A percentile compares a stretch with the other conserved stretches of the same genome.
phyloP scores from a whole-genome alignment of 495 filamentous ascomycete genomes.

The Aspergillus incahuasiensis region DNA sequence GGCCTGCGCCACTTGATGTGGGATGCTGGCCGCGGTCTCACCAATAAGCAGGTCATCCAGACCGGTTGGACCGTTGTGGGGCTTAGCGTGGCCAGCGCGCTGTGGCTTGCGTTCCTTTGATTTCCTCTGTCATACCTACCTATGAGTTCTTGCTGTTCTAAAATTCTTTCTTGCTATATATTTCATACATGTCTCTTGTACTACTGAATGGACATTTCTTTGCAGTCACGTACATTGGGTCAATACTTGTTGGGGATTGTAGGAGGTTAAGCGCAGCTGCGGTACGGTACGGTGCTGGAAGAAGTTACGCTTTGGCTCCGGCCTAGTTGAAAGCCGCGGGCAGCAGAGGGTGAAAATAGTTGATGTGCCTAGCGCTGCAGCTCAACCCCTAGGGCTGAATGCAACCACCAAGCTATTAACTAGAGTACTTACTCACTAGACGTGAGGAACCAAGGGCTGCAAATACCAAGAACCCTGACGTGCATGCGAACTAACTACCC shows the following conservation, averaged over 20 bases:
- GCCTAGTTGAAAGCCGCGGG: too few species aligned
- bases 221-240: background rate
- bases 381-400: too few species aligned
- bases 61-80: conserved; percentile 74
- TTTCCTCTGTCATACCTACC: conserved; percentile 41
- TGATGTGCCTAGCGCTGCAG: too few species aligned
- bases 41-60: conserved; percentile 65
- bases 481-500: too few species aligned
- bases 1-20: conserved; percentile 86
- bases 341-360: too few species aligned
- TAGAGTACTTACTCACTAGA: too few species aligned
- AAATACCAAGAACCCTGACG: too few species aligned
- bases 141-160: conserved; percentile 24
- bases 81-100: conserved; percentile 55
- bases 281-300: background rate
- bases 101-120: conserved; percentile 56
- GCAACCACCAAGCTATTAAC: too few species aligned
- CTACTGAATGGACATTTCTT: conserved; percentile 14
- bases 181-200: conserved; percentile 20
- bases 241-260: background rate
- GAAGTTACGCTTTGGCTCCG: background rate
- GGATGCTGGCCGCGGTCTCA: conserved; percentile 69
- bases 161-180: conserved; percentile 25
- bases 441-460: too few species aligned
- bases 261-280: background rate